Conservation (phyloP, 805 yeast species). For the Kazachstania taianensis region DNA sequence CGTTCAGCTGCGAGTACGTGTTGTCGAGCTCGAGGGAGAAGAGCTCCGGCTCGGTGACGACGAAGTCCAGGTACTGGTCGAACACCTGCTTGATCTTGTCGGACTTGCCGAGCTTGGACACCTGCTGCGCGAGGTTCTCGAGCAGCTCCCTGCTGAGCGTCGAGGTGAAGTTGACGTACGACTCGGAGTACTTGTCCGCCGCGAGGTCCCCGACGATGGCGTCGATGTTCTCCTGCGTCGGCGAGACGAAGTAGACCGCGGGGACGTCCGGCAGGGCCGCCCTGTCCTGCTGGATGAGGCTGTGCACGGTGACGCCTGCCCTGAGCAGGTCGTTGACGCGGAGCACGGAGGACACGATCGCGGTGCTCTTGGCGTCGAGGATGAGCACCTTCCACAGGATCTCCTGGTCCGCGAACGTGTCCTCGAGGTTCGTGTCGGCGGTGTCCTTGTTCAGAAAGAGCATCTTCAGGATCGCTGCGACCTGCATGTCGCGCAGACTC, state of each 20-base stretch:
- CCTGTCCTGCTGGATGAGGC: conserved; percentile 59
- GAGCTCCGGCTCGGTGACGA: conserved; percentile 86
- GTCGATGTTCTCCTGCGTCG: conserved; percentile 67
- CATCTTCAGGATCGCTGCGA: conserved; percentile 60
- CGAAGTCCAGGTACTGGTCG: conserved; percentile 87
- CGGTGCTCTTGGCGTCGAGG: conserved; percentile 71
- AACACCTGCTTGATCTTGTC: conserved; percentile 73
- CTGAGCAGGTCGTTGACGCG: conserved; percentile 83
- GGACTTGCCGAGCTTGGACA: conserved; percentile 62
- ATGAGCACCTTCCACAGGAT: conserved; percentile 86
- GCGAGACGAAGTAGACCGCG: conserved; percentile 83
- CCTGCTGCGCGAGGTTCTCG: conserved; percentile 81
- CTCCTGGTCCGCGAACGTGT: conserved; percentile 50
- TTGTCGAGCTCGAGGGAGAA: conserved; percentile 65
- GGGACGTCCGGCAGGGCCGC: conserved; percentile 92
- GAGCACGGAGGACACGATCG: conserved; percentile 80
- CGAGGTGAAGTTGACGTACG: conserved; percentile 80
- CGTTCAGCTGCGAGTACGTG: conserved; percentile 60
- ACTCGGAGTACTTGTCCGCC: conserved; percentile 64
- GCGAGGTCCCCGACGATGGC: conserved; percentile 63
- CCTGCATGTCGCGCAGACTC: conserved; percentile 35
- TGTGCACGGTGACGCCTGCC: conserved; percentile 87
- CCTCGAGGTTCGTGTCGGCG: conserved; percentile 40
- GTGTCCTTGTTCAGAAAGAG: conserved; percentile 66
- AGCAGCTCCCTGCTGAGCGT: conserved; percentile 65